Percentiles rank a stretch among this genome's conserved stretches.
Evolutionary conservation across 805 yeast species (phyloP).

Genomic region (Cyberlindnera mississippiensis): DNA sequence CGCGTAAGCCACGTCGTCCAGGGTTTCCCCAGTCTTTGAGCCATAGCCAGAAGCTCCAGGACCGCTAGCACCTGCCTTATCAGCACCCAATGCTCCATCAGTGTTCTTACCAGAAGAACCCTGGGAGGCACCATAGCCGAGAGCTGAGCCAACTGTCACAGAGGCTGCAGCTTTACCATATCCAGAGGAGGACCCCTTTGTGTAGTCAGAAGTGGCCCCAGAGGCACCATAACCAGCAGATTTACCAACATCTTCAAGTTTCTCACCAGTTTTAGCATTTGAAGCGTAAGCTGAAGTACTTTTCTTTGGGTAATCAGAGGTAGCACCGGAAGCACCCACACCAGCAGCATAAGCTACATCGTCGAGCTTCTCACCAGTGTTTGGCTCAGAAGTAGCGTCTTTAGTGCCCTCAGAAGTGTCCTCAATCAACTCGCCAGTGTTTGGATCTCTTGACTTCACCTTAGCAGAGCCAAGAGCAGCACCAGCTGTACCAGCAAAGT

Average conservation of each 20-base stretch:
- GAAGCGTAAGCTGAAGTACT: neutral
- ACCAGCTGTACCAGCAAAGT: conserved; percentile 2
- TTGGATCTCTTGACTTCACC: conserved; percentile 3
- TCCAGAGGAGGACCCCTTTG: neutral
- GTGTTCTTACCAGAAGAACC: neutral
- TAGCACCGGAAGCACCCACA: conserved; percentile 16
- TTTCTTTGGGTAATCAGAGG: conserved; percentile 4
- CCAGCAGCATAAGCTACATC: conserved; percentile 14
- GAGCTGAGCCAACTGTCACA: conserved; percentile 2
- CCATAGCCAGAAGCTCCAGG: neutral
- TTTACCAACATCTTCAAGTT: conserved; percentile 9
- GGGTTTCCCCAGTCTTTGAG: conserved; percentile 4
- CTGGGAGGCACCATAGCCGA: neutral
- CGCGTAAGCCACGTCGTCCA: conserved; percentile 10
- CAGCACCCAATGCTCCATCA: no score
- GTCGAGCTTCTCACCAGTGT: conserved; percentile 2
- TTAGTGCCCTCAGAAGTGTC: neutral
- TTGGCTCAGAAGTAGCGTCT: neutral
- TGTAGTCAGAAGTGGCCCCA: conserved; percentile 10
- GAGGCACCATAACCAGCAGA: conserved; percentile 15
- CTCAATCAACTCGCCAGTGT: conserved; percentile 1
- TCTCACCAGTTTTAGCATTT: conserved; percentile 3
- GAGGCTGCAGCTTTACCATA: conserved; percentile 1
- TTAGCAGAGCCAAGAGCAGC: conserved; percentile 1
- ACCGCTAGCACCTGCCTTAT: no score